Evolutionary conservation across 192 early-diverging fungal species (phyloP).

Genomic region (Haplosporangium gracile): DNA sequence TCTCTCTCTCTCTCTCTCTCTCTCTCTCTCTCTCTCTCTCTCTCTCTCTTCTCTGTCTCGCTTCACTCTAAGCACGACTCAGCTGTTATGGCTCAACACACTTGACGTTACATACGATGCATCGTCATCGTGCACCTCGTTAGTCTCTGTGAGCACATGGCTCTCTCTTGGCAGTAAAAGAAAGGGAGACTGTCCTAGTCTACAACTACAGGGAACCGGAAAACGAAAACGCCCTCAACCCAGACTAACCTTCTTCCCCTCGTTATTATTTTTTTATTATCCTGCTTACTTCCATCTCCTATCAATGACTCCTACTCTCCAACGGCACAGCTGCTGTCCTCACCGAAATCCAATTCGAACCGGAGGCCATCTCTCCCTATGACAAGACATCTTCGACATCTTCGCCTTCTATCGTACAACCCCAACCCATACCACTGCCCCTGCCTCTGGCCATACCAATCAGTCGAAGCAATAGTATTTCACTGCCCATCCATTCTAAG

Average conservation of each 20-base stretch:
- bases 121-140: not conserved
- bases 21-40: not conserved
- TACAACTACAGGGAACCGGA: not conserved
- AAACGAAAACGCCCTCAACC: not conserved
- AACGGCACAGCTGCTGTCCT: not conserved
- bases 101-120: conserved; percentile 7
- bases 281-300: not conserved
- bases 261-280: not conserved
- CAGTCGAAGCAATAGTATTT: conserved; percentile 35
- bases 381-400: not conserved
- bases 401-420: not conserved
- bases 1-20: too few relatives aligned
- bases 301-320: not conserved
- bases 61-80: not conserved
- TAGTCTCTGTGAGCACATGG: conserved; percentile 4
- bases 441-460: conserved; percentile 3
- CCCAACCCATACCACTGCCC: not conserved
- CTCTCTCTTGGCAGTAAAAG: not conserved
- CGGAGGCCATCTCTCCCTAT: not conserved
- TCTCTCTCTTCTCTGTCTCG: not conserved
- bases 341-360: not conserved
- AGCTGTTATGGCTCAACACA: conserved; percentile 1
- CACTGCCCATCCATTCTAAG: not conserved
- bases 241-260: not conserved
- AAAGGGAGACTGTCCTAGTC: not conserved